phyloP scores from a whole-genome alignment of 805 yeast species.

The Candida montana region DNA sequence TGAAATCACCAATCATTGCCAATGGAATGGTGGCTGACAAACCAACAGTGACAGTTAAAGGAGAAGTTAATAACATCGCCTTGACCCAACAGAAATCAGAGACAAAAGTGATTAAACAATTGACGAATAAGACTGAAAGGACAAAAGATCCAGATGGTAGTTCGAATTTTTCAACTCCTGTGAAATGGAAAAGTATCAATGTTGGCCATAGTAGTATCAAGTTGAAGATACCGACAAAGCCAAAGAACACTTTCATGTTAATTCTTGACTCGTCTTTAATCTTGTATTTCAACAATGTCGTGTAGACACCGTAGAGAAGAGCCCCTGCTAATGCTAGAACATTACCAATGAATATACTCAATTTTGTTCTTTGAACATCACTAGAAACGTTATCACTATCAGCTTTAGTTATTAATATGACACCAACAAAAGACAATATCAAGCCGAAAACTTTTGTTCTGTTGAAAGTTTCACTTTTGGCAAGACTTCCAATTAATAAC shows the following conservation, averaged over 20 bases:
- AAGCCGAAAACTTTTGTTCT: slow-evolving; percentile 64
- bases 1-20: slow-evolving; percentile 86
- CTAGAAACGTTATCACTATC: slow-evolving; percentile 34
- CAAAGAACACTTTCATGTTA: slow-evolving; percentile 86
- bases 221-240: slow-evolving; percentile 88
- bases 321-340: slow-evolving; percentile 80
- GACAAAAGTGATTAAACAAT: slow-evolving; percentile 73
- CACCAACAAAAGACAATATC: slow-evolving; percentile 69
- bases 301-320: slow-evolving; percentile 83
- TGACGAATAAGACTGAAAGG: slow-evolving; percentile 48
- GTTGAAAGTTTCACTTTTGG: slow-evolving; percentile 65
- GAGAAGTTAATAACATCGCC: slow-evolving; percentile 89
- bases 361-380: slow-evolving; percentile 19
- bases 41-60: slow-evolving; percentile 94
- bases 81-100: slow-evolving; percentile 96
- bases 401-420: slow-evolving; percentile 67
- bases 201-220: slow-evolving; percentile 78
- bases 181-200: slow-evolving; percentile 54
- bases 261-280: slow-evolving; percentile 70
- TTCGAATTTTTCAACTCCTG: slow-evolving; percentile 66
- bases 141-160: slow-evolving; percentile 55
- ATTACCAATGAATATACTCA: slow-evolving; percentile 59
- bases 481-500: slow-evolving; percentile 68
- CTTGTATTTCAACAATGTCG: slow-evolving; percentile 71
- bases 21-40: slow-evolving; percentile 89